Evolutionary conservation across 2,329 filamentous ascomycete genomes (phyloP).

Genomic region (Claviceps lovelessii): DNA sequence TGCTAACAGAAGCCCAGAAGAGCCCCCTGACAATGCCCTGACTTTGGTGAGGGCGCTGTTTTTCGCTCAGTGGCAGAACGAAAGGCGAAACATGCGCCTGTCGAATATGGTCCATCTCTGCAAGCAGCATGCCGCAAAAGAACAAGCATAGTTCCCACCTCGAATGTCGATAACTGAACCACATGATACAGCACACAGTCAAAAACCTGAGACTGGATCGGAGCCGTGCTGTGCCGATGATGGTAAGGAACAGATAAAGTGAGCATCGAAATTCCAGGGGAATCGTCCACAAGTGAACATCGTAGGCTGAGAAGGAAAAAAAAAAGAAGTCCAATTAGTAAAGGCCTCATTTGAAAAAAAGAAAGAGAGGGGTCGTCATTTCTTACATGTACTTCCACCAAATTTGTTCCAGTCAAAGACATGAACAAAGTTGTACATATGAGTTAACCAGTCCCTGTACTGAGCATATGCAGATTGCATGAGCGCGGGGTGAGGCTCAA

Average conservation of each 20-base stretch:
- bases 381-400: constrained; percentile 30
- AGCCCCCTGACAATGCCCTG: constrained; percentile 8
- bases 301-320: constrained; percentile 23
- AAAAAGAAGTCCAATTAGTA: constrained; percentile 9
- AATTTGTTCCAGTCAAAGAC: constrained; percentile 36
- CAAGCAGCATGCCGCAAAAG: constrained; percentile 37
- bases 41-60: not conserved
- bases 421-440: constrained; percentile 36
- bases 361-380: not conserved
- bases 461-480: constrained; percentile 25
- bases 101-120: constrained; percentile 38
- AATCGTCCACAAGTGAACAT: constrained; percentile 49
- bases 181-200: constrained; percentile 26
- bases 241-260: constrained; percentile 40
- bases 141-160: constrained; percentile 44
- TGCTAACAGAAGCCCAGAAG: constrained; percentile 28
- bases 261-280: constrained; percentile 46
- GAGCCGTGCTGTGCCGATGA: constrained; percentile 35
- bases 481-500: constrained; percentile 31
- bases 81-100: constrained; percentile 26
- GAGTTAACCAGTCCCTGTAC: constrained; percentile 29
- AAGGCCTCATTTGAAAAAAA: not conserved
- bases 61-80: constrained; percentile 13
- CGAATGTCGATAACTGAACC: constrained; percentile 31
- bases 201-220: constrained; percentile 27